Evolutionary conservation across 2,329 filamentous ascomycete species (phyloP).

Genomic region (Aureobasidium sp.): DNA sequence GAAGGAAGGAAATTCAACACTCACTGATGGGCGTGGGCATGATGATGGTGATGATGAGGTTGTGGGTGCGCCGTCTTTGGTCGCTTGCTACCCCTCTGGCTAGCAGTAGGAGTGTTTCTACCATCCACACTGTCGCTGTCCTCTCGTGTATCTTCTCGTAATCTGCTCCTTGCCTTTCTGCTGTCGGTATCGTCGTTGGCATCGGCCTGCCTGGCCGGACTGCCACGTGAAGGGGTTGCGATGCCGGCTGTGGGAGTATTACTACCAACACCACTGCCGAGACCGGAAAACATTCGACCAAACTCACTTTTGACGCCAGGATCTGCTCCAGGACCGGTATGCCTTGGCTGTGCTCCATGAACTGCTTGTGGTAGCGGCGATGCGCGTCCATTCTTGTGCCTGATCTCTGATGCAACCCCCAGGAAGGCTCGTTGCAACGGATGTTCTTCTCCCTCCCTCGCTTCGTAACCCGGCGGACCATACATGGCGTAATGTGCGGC

Average conservation of each 20-base stretch:
- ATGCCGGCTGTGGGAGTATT: conserved; percentile 38
- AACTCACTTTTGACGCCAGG: conserved; percentile 92
- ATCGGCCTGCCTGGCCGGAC: conserved; percentile 23
- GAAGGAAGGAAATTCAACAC: background rate
- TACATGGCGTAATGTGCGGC: conserved; percentile 2
- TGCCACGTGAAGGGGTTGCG: conserved; percentile 42
- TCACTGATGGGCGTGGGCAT: conserved; percentile 16
- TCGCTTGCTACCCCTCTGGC: conserved; percentile 60
- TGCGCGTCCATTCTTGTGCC: conserved; percentile 71
- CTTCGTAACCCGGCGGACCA: conserved; percentile 4
- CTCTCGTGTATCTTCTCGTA: conserved; percentile 8
- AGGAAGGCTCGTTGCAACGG: conserved; percentile 53
- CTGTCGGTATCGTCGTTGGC: conserved; percentile 18
- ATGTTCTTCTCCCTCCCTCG: conserved; percentile 11
- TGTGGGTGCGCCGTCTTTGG: conserved; percentile 39
- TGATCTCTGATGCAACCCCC: conserved; percentile 63
- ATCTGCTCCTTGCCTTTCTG: conserved; percentile 5
- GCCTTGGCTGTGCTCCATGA: conserved; percentile 78
- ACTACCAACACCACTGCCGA: conserved; percentile 60
- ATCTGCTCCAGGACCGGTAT: conserved; percentile 69
- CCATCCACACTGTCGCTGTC: conserved; percentile 32
- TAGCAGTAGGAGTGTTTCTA: conserved; percentile 22
- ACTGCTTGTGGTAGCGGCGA: conserved; percentile 90
- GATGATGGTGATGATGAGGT: conserved; percentile 45
- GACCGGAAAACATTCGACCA: conserved; percentile 90